phyloP scores from a whole-genome alignment of 768 basidiomycete species.

The Mycena vitilis region DNA sequence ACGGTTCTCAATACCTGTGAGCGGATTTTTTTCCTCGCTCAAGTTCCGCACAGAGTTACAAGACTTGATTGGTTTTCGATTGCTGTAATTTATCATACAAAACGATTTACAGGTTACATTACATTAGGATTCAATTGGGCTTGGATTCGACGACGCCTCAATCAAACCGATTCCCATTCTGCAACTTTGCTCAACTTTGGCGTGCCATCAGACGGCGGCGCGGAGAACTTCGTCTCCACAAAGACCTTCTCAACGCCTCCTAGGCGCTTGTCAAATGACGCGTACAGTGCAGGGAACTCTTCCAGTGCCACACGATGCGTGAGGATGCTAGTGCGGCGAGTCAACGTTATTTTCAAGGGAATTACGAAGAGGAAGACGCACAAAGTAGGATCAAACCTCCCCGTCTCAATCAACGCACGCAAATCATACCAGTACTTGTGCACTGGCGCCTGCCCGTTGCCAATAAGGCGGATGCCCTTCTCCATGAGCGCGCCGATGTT shows the following conservation, averaged over 20 bases:
- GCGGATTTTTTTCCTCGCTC: too few species aligned
- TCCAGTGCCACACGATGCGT: constrained; percentile 73
- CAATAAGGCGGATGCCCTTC: constrained; percentile 77
- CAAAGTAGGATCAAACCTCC: constrained; percentile 76
- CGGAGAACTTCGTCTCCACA: constrained; percentile 72
- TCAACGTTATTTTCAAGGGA: too few species aligned
- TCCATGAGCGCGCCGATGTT: constrained; percentile 84
- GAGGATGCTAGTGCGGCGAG: constrained; percentile 53
- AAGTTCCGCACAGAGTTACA: too few species aligned
- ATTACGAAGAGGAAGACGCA: constrained; percentile 33
- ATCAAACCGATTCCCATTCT: constrained; percentile 49
- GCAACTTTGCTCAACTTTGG: constrained; percentile 65
- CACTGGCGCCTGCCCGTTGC: constrained; percentile 81
- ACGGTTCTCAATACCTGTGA: too few species aligned
- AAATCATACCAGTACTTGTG: constrained; percentile 82
- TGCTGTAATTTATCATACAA: too few species aligned
- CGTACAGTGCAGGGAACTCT: constrained; percentile 73
- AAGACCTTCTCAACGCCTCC: constrained; percentile 78
- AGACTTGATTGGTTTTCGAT: too few species aligned
- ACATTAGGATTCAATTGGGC: too few species aligned
- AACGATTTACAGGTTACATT: too few species aligned
- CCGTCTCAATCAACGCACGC: constrained; percentile 69
- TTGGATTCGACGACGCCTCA: too few species aligned
- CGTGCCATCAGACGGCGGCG: constrained; percentile 58
- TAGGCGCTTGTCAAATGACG: constrained; percentile 67